Evolutionary conservation across 306 rosid species (phyloP), one percentile per base, ranked within the genome.

Genomic region (Corylus heterophylla): DNA sequence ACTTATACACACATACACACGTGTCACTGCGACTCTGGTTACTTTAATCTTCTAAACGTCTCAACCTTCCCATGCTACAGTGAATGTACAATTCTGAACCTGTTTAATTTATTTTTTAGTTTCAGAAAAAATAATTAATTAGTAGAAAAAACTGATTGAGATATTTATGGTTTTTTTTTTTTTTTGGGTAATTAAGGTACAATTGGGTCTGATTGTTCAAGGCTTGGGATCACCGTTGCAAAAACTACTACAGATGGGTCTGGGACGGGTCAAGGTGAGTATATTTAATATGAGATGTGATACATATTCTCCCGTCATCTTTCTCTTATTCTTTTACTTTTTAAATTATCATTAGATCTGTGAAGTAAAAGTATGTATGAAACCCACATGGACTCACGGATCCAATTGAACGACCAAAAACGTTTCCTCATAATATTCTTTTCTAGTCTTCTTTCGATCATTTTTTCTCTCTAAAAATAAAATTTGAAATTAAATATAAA

Each of bases 61-160:
- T 39, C 96, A 1, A 83, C 74, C 50, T 94, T 81, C 59, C 98
- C 98, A 2, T 94, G 97, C 85, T 94, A 94, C 84, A 85, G 82
- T 67, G 84, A 82, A 81, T 94, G 98, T 94, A 87, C 84, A 85
- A 20, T 29, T 54, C 54, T 74, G 73, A 56, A 69, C 25, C 54
- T 27, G 1, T 3, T 54, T 83, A 72, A 20, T 49, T 55, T 83
- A 72, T 29, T 49, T 55, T 16, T 61, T 35, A 20, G 44, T 35
- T 11, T 42, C 5, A 31, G 8, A 39, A 62, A 0, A 7, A 8
- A 0, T 52, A 73, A 11, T 71, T 27, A 61, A 3, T 49, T 37
- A 35, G 9, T n/a, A 17, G 1, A 11, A 12, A 4, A 35, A 49
- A 8, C 16, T 55, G 62, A 20, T 50, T 14, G 20, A 42, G 25